phyloP scores from a whole-genome alignment of 2,329 filamentous ascomycete species.

The Grosmannia penicillata region DNA sequence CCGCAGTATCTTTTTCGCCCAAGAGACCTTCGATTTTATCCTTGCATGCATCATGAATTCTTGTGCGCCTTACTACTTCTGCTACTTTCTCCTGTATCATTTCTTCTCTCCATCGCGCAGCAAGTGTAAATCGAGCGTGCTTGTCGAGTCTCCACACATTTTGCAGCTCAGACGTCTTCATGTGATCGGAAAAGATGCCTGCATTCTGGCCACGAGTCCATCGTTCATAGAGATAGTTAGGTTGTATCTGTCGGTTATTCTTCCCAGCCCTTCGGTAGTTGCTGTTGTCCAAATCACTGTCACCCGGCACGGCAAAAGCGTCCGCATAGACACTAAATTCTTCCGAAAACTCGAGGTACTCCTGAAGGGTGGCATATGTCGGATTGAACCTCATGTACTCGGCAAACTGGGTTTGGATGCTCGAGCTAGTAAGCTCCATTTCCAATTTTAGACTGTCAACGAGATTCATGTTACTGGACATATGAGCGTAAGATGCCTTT shows the following conservation, averaged over 20 bases:
- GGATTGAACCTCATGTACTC: slow-evolving; percentile 5
- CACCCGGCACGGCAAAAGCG: slow-evolving; percentile 36
- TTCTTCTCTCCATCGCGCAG: neutral
- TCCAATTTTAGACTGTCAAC: neutral
- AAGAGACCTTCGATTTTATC: slow-evolving; percentile 26
- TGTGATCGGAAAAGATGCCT: slow-evolving; percentile 35
- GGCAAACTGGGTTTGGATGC: neutral
- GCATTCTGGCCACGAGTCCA: slow-evolving; percentile 36
- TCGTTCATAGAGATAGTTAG: slow-evolving; percentile 34
- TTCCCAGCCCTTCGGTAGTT: slow-evolving; percentile 6
- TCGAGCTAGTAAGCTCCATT: neutral
- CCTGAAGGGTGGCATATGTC: slow-evolving; percentile 5
- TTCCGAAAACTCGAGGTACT: slow-evolving; percentile 35
- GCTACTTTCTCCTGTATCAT: neutral
- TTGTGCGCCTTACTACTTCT: slow-evolving; percentile 20
- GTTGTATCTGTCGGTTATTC: slow-evolving; percentile 28
- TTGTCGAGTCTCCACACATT: neutral
- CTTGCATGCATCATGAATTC: slow-evolving; percentile 26
- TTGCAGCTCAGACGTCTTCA: slow-evolving; percentile 14
- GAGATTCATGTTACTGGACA: neutral
- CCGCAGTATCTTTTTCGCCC: slow-evolving; percentile 18
- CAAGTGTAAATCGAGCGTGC: neutral
- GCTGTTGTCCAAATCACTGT: neutral
- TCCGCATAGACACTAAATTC: slow-evolving; percentile 35
- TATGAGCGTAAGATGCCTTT: neutral